These are phyloP conservation scores for Candida andamanensis DNA, from an alignment of 805 yeast genomes.

Conservation along the genomic window DNA sequence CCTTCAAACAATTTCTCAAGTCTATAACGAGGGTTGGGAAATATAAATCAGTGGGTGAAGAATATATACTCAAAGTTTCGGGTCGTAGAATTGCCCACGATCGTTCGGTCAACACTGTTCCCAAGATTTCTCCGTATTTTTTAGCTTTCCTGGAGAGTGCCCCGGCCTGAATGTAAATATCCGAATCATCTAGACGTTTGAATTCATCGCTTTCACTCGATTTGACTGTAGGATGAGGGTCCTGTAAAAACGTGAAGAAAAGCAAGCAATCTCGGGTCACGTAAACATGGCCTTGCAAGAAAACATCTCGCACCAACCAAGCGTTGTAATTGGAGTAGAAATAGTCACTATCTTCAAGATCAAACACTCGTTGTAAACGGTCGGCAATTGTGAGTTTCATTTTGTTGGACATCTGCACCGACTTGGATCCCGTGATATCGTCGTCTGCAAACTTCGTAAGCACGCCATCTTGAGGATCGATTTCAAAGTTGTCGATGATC, in stretches of 20 bases:
- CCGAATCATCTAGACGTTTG: conserved; percentile 20
- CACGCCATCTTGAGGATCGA: conserved; percentile 5
- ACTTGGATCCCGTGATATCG: conserved; percentile 3
- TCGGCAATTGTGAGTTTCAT: conserved; percentile 27
- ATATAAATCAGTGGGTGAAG: conserved; percentile 72
- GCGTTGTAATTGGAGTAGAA: conserved; percentile 60
- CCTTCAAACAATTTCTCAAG: conserved; percentile 55
- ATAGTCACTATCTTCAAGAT: conserved; percentile 49
- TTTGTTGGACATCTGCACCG: conserved; percentile 9
- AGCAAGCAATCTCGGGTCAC: conserved; percentile 60
- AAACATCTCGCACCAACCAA: conserved; percentile 78
- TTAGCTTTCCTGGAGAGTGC: conserved; percentile 35
- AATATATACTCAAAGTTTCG: conserved; percentile 62
- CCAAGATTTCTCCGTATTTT: conserved; percentile 34
- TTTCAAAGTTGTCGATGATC: conserved; percentile 23
- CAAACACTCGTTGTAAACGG: conserved; percentile 32
- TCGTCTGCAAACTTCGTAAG: conserved; percentile 4
- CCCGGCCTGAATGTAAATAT: conserved; percentile 27
- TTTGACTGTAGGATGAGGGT: conserved; percentile 45
- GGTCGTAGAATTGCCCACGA: conserved; percentile 79
- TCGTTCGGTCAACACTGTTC: conserved; percentile 39
- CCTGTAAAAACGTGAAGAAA: conserved; percentile 74
- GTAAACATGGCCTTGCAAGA: conserved; percentile 81
- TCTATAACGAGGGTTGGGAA: conserved; percentile 78
- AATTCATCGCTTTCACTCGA: conserved; percentile 3